Conservation (phyloP, 805 yeast species). For the Spathaspora hagerdaliae region DNA sequence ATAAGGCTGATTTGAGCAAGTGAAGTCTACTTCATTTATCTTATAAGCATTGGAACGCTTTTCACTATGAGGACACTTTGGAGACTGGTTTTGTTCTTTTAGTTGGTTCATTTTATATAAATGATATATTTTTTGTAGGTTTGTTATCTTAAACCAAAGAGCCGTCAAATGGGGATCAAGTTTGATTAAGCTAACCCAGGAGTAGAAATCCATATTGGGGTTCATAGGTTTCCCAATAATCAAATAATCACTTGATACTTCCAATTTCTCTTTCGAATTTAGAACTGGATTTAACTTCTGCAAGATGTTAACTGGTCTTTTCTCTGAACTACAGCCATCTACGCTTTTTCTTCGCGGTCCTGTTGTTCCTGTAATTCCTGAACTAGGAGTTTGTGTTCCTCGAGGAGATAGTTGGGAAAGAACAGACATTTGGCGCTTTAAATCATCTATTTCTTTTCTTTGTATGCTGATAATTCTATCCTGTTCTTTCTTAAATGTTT, state of each 20-base stretch:
- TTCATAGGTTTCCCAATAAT: conserved; percentile 1
- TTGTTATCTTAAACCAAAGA: conserved; percentile 38
- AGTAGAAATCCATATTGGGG: conserved; percentile 20
- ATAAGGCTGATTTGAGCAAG: conserved; percentile 7
- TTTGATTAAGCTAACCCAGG: conserved; percentile 37
- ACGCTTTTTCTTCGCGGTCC: too few relatives aligned
- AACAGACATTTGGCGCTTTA: conserved; percentile 23
- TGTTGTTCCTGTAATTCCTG: too few relatives aligned
- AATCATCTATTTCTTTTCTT: conserved; percentile 27
- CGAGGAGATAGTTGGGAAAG: conserved; percentile 12
- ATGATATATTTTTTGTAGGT: conserved; percentile 37
- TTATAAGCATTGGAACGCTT: neutral
- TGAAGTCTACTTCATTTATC: conserved; percentile 24
- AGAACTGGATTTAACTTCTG: conserved; percentile 17
- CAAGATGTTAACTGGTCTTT: conserved; percentile 13
- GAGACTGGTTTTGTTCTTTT: neutral
- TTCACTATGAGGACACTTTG: too few relatives aligned
- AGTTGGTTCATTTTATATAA: conserved; percentile 24
- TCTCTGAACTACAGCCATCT: too few relatives aligned
- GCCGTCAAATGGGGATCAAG: conserved; percentile 38
- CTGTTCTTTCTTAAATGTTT: conserved; percentile 11
- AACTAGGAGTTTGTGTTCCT: neutral
- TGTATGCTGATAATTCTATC: conserved; percentile 23
- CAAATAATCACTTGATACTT: conserved; percentile 10
- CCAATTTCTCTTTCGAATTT: conserved; percentile 10